Evolutionary conservation across 495 filamentous ascomycete genomes (phyloP).

Genomic region (Mycothermus thermophilus): DNA sequence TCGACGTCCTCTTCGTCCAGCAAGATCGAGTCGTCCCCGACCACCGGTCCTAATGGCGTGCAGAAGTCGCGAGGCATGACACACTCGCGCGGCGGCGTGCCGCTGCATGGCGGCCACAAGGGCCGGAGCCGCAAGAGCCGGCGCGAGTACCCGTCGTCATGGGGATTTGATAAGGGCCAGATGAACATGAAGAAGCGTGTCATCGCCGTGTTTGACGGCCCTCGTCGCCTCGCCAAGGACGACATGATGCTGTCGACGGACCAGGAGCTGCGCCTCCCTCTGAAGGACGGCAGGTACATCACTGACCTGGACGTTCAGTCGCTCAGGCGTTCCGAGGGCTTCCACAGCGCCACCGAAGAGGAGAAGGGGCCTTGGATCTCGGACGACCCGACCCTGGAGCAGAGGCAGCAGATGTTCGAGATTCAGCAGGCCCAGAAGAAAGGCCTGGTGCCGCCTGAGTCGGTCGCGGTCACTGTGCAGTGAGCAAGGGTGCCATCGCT

Average conservation of each 20-base stretch:
- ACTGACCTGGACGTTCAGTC: constrained; percentile 92
- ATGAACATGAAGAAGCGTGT: constrained; percentile 98
- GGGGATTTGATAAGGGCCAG: constrained; percentile 79
- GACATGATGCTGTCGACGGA: constrained; percentile 98
- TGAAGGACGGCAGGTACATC: constrained; percentile 63
- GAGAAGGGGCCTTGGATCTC: constrained; percentile 72
- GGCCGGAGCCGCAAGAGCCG: constrained; percentile 61
- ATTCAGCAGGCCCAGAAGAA: constrained; percentile 3
- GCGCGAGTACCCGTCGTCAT: constrained; percentile 80
- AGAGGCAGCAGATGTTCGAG: constrained; percentile 31
- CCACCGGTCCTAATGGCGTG: constrained; percentile 35
- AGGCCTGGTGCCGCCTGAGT: background rate
- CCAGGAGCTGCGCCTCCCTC: constrained; percentile 78
- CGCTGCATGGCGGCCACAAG: constrained; percentile 49
- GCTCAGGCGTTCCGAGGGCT: constrained; percentile 68
- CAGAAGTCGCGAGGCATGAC: constrained; percentile 44
- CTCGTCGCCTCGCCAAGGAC: constrained; percentile 82
- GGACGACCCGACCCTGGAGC: constrained; percentile 36
- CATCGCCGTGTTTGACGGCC: constrained; percentile 82
- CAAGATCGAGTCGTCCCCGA: constrained; percentile 19
- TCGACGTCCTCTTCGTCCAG: background rate
- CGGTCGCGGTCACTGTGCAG: constrained; percentile 3
- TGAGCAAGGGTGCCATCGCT: constrained; percentile 1
- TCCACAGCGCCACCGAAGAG: constrained; percentile 60
- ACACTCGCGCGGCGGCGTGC: constrained; percentile 47